phyloP scores from a whole-genome alignment of 1,284 basidiomycete genomes.

The Neolentinus lepideus region DNA sequence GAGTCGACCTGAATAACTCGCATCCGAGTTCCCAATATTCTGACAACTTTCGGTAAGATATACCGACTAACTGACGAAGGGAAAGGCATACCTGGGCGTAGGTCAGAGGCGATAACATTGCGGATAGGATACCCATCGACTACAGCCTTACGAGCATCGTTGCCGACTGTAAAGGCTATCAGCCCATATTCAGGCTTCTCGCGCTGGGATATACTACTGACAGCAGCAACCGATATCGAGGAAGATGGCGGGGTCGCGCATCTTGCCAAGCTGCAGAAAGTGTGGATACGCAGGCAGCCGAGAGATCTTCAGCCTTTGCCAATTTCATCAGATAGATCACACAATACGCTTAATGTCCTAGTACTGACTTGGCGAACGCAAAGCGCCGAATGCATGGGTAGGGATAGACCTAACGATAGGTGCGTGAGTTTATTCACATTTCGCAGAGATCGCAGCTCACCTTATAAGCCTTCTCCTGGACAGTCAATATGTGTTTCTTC shows the following conservation, averaged over 20 bases:
- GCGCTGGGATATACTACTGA: no score
- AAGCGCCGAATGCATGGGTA: conserved; percentile 36
- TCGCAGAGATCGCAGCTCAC: conserved; percentile 16
- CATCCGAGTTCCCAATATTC: conserved; percentile 28
- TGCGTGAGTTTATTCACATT: background rate
- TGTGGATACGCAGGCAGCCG: conserved; percentile 34
- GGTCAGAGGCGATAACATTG: conserved; percentile 27
- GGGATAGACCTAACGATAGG: conserved; percentile 21
- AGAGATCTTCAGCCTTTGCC: conserved; percentile 32
- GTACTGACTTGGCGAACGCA: conserved; percentile 29
- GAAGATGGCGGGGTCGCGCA: conserved; percentile 36
- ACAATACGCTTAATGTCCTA: background rate
- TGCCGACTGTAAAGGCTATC: conserved; percentile 37
- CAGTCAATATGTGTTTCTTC: conserved; percentile 34
- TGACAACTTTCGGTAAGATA: conserved; percentile 4
- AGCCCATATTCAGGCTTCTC: no score
- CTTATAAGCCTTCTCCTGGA: conserved; percentile 37
- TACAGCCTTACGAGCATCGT: conserved; percentile 33
- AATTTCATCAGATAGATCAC: background rate
- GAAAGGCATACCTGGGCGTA: conserved; percentile 21
- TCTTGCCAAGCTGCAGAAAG: conserved; percentile 29
- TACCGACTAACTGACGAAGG: background rate
- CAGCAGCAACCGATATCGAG: conserved; percentile 43
- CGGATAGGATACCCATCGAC: conserved; percentile 30
- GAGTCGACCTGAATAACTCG: conserved; percentile 23